phyloP scores from a whole-genome alignment of 1,139 yeast species.

The Pichia cactophila region DNA sequence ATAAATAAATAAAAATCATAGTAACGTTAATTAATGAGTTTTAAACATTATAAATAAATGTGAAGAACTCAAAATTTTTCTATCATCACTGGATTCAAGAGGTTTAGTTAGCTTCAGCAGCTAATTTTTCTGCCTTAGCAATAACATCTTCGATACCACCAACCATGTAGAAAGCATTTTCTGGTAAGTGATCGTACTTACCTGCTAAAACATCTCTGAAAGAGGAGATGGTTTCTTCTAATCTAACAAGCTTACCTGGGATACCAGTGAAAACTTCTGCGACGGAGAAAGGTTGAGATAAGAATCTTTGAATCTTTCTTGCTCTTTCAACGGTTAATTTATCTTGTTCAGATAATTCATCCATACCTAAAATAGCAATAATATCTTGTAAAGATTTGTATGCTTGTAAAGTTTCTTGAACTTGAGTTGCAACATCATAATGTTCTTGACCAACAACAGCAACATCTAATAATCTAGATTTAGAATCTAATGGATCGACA shows the following conservation, averaged over 20 bases:
- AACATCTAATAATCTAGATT: conserved; percentile 96
- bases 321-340: conserved; percentile 99
- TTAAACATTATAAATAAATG: background rate
- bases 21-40: conserved; percentile 11
- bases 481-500: conserved; percentile 99
- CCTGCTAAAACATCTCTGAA: conserved; percentile 98
- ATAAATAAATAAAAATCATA: conserved; percentile 17
- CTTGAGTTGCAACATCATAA: conserved; percentile 88
- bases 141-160: conserved; percentile 98
- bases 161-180: conserved; percentile 99
- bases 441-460: conserved; percentile 98
- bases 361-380: conserved; percentile 99
- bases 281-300: conserved; percentile 99
- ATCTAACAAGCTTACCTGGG: conserved; percentile 94
- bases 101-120: conserved; percentile 75
- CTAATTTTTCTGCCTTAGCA: conserved; percentile 98
- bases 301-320: conserved; percentile 99
- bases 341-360: conserved; percentile 97
- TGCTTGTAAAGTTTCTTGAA: conserved; percentile 98
- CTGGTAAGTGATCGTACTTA: conserved; percentile 98
- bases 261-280: conserved; percentile 99
- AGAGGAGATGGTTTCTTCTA: conserved; percentile 88
- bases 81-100: conserved; percentile 11
- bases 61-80: background rate
- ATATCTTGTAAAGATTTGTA: conserved; percentile 99